Evolutionary conservation across 371 early-diverging fungal genomes (phyloP).

Genomic region (Syncephalastrum racemosum): DNA sequence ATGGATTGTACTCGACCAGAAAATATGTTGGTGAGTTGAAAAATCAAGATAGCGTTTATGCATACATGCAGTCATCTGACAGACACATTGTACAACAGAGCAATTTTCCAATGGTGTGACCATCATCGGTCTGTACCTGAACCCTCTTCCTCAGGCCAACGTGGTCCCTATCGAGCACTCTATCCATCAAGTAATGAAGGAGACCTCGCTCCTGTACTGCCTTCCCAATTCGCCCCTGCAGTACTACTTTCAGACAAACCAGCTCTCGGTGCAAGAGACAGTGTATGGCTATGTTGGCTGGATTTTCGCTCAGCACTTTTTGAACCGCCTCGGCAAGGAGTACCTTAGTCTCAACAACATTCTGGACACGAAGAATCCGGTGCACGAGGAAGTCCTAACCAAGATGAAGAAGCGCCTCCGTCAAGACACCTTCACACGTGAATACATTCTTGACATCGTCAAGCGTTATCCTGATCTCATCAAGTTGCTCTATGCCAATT

Average conservation of each 20-base stretch:
- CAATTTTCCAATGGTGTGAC: slow-evolving; percentile 99
- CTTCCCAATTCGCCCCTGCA: slow-evolving; percentile 95
- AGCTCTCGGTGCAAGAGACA: slow-evolving; percentile 93
- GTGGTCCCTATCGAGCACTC: slow-evolving; percentile 88
- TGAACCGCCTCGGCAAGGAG: slow-evolving; percentile 95
- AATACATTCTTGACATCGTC: slow-evolving; percentile 96
- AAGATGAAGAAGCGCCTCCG: slow-evolving; percentile 97
- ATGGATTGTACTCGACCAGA: slow-evolving; percentile 91
- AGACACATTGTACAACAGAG: slow-evolving; percentile 51
- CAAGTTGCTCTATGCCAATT: slow-evolving; percentile 92
- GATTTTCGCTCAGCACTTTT: slow-evolving; percentile 97
- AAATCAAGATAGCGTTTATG: not conserved
- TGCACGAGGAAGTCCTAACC: slow-evolving; percentile 89
- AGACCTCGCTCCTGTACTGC: slow-evolving; percentile 94
- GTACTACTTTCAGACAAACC: slow-evolving; percentile 88
- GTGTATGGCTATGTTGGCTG: slow-evolving; percentile 95
- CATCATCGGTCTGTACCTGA: slow-evolving; percentile 90
- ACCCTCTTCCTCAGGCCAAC: slow-evolving; percentile 76
- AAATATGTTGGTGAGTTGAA: slow-evolving; percentile 85
- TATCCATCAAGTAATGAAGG: slow-evolving; percentile 94
- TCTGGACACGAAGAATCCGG: slow-evolving; percentile 75
- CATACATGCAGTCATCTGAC: not conserved
- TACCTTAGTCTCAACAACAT: slow-evolving; percentile 80
- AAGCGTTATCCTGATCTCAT: slow-evolving; percentile 92
- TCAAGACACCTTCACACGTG: slow-evolving; percentile 97